A percentile compares a stretch with the other conserved stretches of the same genome.
Evolutionary conservation across 495 filamentous ascomycete genomes (phyloP).

Genomic region (Aspergillus coremiiformis): DNA sequence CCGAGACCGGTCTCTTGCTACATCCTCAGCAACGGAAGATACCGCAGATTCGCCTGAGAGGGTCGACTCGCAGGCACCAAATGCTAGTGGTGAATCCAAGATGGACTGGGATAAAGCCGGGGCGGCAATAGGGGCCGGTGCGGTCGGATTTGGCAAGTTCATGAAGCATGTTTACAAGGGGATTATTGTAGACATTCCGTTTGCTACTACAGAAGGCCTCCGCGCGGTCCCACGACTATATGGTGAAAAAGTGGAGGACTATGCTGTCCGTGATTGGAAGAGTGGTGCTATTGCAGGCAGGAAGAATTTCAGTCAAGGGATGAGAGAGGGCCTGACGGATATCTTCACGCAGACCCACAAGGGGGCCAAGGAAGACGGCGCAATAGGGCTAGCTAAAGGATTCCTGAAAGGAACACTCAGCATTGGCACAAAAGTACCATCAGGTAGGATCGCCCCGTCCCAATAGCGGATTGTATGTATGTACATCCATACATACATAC

Average conservation of each 20-base stretch:
- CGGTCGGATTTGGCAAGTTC: slow-evolving; percentile 30
- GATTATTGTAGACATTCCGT: slow-evolving; percentile 53
- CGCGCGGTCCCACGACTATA: slow-evolving; percentile 78
- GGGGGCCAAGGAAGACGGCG: slow-evolving; percentile 53
- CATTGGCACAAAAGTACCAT: slow-evolving; percentile 55
- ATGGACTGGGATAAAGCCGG: slow-evolving; percentile 10
- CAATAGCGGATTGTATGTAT: background rate
- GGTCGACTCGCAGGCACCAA: background rate
- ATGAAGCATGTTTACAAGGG: slow-evolving; percentile 29
- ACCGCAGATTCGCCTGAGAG: background rate
- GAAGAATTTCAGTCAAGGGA: slow-evolving; percentile 60
- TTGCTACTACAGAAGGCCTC: slow-evolving; percentile 72
- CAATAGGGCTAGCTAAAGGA: slow-evolving; percentile 56
- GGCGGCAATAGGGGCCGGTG: slow-evolving; percentile 20
- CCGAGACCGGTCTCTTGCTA: slow-evolving; percentile 7
- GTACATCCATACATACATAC: too few species aligned
- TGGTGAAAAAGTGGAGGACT: slow-evolving; percentile 47
- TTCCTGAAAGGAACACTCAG: slow-evolving; percentile 70
- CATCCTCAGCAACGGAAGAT: background rate
- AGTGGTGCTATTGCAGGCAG: slow-evolving; percentile 26
- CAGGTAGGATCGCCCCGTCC: slow-evolving; percentile 14
- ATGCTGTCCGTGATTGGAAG: slow-evolving; percentile 31
- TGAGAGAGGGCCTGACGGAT: slow-evolving; percentile 68
- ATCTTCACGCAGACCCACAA: slow-evolving; percentile 58
- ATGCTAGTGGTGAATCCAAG: background rate